These are phyloP conservation scores for Trichocomaceae sp. DNA, from an alignment of 2,329 filamentous ascomycete genomes.

Conservation along the genomic window DNA sequence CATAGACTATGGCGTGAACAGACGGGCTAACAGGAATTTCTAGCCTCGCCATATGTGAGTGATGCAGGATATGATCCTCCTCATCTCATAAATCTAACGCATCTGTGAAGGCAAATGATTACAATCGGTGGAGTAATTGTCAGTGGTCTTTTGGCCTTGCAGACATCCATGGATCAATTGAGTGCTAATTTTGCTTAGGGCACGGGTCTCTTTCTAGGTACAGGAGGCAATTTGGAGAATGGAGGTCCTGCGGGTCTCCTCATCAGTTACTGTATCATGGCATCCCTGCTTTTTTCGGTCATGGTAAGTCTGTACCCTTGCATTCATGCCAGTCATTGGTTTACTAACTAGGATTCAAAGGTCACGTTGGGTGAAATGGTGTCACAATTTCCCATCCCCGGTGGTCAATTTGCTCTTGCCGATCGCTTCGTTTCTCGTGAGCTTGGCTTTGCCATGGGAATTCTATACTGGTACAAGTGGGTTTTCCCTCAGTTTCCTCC, in stretches of 20 bases:
- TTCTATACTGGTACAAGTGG: constrained; percentile 43
- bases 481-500: constrained; percentile 37
- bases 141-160: not conserved
- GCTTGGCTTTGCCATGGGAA: constrained; percentile 38
- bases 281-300: constrained; percentile 30
- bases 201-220: constrained; percentile 50
- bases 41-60: constrained; percentile 10
- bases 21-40: not conserved
- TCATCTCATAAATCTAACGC: not conserved
- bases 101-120: constrained; percentile 15
- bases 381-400: constrained; percentile 38
- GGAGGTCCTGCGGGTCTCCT: constrained; percentile 49
- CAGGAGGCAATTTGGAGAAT: constrained; percentile 46
- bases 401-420: constrained; percentile 40
- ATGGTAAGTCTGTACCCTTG: constrained; percentile 1
- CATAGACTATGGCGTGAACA: not conserved
- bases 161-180: not conserved
- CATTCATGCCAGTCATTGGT: no score
- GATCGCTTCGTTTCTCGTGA: constrained; percentile 39
- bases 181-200: constrained; percentile 21
- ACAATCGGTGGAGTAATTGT: constrained; percentile 17
- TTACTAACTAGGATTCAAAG: constrained; percentile 38
- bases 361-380: constrained; percentile 38
- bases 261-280: constrained; percentile 47
- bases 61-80: not conserved